A percentile compares a stretch with the other conserved stretches of the same genome.
phyloP scores from a whole-genome alignment of 148 eudicot species.

The Dianthus caryophyllus region DNA sequence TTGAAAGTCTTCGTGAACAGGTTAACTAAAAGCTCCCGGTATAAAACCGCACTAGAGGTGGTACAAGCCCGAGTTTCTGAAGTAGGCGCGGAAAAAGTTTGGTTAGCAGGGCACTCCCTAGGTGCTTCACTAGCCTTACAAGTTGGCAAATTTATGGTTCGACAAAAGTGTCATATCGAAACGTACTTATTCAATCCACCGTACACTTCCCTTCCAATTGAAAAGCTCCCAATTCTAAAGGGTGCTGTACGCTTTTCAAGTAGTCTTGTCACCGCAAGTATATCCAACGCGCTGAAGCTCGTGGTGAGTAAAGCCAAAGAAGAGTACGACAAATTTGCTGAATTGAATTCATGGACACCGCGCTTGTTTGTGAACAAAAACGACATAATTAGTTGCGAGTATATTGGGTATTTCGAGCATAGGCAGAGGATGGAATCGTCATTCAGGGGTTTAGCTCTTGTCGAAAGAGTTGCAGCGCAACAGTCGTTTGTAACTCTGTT shows the following conservation, averaged over 20 bases:
- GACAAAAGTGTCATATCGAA: slow-evolving; percentile 38
- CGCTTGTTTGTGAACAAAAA: slow-evolving; percentile 32
- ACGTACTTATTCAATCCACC: slow-evolving; percentile 85
- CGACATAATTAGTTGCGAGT: slow-evolving; percentile 37
- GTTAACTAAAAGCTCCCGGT: slow-evolving; percentile 43
- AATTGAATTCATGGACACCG: slow-evolving; percentile 29
- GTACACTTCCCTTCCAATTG: slow-evolving; percentile 47
- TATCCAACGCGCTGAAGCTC: slow-evolving; percentile 34
- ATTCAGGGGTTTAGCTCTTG: slow-evolving; percentile 20
- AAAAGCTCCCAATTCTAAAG: slow-evolving; percentile 36
- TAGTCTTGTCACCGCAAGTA: slow-evolving; percentile 50
- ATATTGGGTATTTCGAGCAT: slow-evolving; percentile 41
- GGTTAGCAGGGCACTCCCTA: slow-evolving; percentile 77
- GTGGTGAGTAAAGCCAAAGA: too few relatives aligned
- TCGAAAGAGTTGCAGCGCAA: slow-evolving; percentile 29
- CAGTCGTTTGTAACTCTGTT: slow-evolving; percentile 18
- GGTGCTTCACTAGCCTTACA: slow-evolving; percentile 76
- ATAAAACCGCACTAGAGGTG: slow-evolving; percentile 27
- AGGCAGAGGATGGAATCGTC: slow-evolving; percentile 28
- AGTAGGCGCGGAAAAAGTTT: slow-evolving; percentile 30
- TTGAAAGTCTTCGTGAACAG: slow-evolving; percentile 33
- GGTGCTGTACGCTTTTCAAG: slow-evolving; percentile 37
- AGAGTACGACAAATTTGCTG: slow-evolving; percentile 24
- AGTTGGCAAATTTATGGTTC: slow-evolving; percentile 52
- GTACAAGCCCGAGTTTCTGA: slow-evolving; percentile 11